phyloP scores from a whole-genome alignment of 495 filamentous ascomycete species.

The Aspergillus haitiensis region DNA sequence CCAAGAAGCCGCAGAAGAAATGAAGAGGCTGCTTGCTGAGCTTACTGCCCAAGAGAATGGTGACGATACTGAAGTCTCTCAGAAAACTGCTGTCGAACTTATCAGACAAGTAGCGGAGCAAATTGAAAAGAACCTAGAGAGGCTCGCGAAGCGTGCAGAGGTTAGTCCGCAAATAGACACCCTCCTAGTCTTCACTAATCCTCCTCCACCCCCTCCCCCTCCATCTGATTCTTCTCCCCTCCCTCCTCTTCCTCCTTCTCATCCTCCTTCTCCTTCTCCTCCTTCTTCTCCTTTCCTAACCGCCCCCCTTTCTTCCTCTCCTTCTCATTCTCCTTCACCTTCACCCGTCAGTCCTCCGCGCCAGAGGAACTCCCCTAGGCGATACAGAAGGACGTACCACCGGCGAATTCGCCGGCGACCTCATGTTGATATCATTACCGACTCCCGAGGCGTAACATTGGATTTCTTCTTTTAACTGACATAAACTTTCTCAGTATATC shows the following conservation, averaged over 20 bases:
- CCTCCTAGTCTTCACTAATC: not conserved
- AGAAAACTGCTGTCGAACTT: slow-evolving; percentile 44
- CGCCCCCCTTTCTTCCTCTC: too few relatives aligned
- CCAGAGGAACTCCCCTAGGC: too few relatives aligned
- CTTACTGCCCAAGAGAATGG: slow-evolving; percentile 38
- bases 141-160: slow-evolving; percentile 50
- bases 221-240: not conserved
- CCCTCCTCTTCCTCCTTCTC: not conserved
- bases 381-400: too few relatives aligned
- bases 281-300: too few relatives aligned
- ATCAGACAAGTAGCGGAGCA: slow-evolving; percentile 45
- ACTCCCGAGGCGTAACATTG: not conserved
- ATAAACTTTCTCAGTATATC: slow-evolving; percentile 49
- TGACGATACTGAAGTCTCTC: slow-evolving; percentile 33
- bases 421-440: too few relatives aligned
- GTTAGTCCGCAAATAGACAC: slow-evolving; percentile 29
- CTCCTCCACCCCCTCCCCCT: not conserved
- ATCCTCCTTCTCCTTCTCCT: too few relatives aligned
- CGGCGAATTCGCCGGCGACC: too few relatives aligned
- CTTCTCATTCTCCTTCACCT: too few relatives aligned
- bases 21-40: slow-evolving; percentile 45
- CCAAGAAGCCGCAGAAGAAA: slow-evolving; percentile 45
- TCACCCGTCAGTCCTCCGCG: too few relatives aligned
- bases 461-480: not conserved
- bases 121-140: slow-evolving; percentile 48